Evolutionary conservation across 768 basidiomycete genomes (phyloP), one percentile per base, ranked within the genome.

Genomic region (Boletus pseudopeckii): DNA sequence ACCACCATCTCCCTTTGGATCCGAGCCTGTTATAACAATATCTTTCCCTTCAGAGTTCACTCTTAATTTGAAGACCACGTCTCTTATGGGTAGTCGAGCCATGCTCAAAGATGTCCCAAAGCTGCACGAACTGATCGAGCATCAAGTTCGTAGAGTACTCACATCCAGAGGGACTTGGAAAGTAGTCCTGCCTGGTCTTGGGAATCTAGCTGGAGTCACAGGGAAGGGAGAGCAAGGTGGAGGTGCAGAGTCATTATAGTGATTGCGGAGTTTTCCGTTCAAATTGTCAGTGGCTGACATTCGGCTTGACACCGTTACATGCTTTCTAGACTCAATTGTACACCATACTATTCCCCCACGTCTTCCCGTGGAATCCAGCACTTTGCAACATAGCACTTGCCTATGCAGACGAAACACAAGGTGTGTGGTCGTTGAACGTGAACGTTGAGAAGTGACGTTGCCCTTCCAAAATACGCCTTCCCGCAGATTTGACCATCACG

Each of bases 71-170:
- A 83, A 86, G 46, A 94, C 92, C 11, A 92, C 86, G 7, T 98
- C 94, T 26, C 80, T 98, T 5, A 86, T 98, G 76, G 97, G 97
- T 18, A 94, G 91, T 59, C 85, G 96, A 42, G 95, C 97, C n/a
- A 97, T 98, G 72, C 79, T 99, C 1, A 93, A 92, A 55, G 94
- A 99, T 64, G 90, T 99, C 1, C 96, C 97, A 24, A 99, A 99
- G 71, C 76, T 98, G 15, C 95, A 98, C 61, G 95, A 99, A 68
- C 78, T 99, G 47, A 92, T 99, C 47, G 81, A 90, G 58, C 82
- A 87, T 59, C 90, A 96, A 70, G 81, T 97, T 0, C 79, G 90
- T 38, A 80, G 80, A 44, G 76, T 83, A 18, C 74, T 89, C 48
- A 79, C 81, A 45, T 65, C 79, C 24, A 73, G 77, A 53, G 83